A percentile compares a stretch with the other conserved stretches of the same genome.
phyloP scores from a whole-genome alignment of 192 early-diverging fungal species.

The Geosiphon pyriformis region DNA sequence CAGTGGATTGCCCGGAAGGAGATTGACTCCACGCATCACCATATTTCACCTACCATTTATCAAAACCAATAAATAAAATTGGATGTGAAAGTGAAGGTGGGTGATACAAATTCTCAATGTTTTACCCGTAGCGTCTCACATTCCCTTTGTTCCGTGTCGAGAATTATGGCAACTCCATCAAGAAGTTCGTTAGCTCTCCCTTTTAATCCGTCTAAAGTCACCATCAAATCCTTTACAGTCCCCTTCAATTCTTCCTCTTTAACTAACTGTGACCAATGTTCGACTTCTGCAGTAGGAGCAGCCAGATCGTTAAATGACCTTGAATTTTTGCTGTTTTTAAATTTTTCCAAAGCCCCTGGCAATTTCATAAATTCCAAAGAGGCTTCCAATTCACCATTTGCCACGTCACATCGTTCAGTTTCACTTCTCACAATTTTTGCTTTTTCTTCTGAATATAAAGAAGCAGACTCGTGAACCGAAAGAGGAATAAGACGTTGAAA shows the following conservation, averaged over 20 bases:
- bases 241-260: constrained; percentile 50
- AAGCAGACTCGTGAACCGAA: constrained; percentile 88
- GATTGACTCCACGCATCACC: constrained; percentile 80
- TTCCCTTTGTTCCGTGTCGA: constrained; percentile 87
- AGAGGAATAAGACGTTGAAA: constrained; percentile 86
- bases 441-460: constrained; percentile 94
- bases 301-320: constrained; percentile 46
- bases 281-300: constrained; percentile 53
- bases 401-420: constrained; percentile 69
- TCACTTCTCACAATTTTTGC: constrained; percentile 85
- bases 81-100: not conserved
- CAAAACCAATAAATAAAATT: not conserved
- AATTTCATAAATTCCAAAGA: constrained; percentile 86
- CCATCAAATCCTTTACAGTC: constrained; percentile 52
- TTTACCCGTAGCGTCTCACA: constrained; percentile 70
- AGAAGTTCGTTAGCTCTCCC: constrained; percentile 57
- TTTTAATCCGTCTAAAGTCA: constrained; percentile 62
- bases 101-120: not conserved
- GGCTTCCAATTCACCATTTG: constrained; percentile 79
- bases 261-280: constrained; percentile 56
- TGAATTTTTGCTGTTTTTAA: constrained; percentile 55
- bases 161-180: constrained; percentile 53
- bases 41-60: constrained; percentile 50
- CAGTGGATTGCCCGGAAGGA: constrained; percentile 68
- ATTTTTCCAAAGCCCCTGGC: constrained; percentile 66